Conservation (phyloP, 2,329 filamentous ascomycete genomes). For the Colletotrichum zoysiae region DNA sequence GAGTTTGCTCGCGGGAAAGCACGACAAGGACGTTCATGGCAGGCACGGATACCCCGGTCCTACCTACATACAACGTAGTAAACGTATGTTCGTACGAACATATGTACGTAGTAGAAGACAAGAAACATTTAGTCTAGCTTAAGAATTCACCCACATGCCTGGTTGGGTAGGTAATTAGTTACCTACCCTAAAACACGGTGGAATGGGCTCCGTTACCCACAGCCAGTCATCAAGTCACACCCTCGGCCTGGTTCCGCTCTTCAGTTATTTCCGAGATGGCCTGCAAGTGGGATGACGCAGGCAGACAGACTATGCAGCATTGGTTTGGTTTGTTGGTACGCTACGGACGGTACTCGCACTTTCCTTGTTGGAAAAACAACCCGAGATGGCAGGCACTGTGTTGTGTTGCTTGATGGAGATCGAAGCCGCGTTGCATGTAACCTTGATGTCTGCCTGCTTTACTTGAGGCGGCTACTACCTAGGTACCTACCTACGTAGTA, state of each 20-base stretch:
- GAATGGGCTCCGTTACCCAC: background rate
- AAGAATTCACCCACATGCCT: slow-evolving; percentile 1
- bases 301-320: background rate
- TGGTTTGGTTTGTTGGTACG: background rate
- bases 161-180: too few relatives aligned
- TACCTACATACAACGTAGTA: too few relatives aligned
- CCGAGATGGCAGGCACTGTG: background rate
- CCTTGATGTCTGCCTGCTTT: slow-evolving; percentile 19
- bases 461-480: background rate
- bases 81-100: too few relatives aligned
- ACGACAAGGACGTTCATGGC: background rate
- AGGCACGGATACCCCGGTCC: background rate
- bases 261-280: slow-evolving; percentile 7
- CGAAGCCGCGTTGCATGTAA: slow-evolving; percentile 1
- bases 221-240: slow-evolving; percentile 8
- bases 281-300: slow-evolving; percentile 1
- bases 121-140: background rate
- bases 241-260: slow-evolving; percentile 8
- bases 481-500: background rate
- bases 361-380: background rate
- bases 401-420: slow-evolving; percentile 1
- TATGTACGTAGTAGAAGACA: too few relatives aligned
- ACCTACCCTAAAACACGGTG: background rate
- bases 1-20: background rate
- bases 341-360: background rate